Evolutionary conservation across 1,284 basidiomycete genomes (phyloP), one percentile per base, ranked within the genome.

Genomic region (Fomitopsis palustris): DNA sequence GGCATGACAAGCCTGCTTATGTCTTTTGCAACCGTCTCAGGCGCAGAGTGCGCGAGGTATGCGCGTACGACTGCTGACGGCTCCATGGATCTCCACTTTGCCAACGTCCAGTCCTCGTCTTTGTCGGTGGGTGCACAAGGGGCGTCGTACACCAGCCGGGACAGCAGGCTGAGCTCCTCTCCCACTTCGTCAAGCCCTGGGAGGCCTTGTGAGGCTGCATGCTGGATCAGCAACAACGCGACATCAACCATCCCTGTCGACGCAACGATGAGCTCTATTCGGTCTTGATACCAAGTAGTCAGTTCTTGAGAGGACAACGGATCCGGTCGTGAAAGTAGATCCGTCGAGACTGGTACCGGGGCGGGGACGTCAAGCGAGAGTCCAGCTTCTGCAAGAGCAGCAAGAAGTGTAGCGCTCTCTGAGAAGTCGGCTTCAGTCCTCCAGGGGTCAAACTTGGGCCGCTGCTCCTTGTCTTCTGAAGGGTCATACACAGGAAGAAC

Each of bases 91-190:
- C 79, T 78, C 95, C 95, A 98, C 43, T 79, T 76, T 14, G 76
- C 72, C 16, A 96, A 77, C 0, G 87, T 88, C 90, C 92, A 95
- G 62, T 90, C 79, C 29, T 79, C 81, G 21, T 77, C 75, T 5
- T 69, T 67, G 23, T 72, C 70, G 31, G 77, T 70, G 7, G 72
- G 73, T 9, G 73, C 69, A 55, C 78, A 77, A 45, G 81, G 81
- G 19, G 86, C 82, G 70, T 96, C 93, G 67, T 97, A 97, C 19
- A 95, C 86, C 43, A 97, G 81, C 27, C 90, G 82, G 1, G 90
- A 87, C 51, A 98, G 80, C 7, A 97, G 82, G 64, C 87, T 91
- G 47, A 97, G 82, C 60, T 97, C 94, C 76, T 97, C 95, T 7
- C 93, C 95, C 3, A 95, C 74, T 65, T 86, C 86, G 66, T 96